Evolutionary conservation across 2,329 filamentous ascomycete species (phyloP), one percentile per base, ranked within the genome.

Genomic region (Dactylellina leptospora): DNA sequence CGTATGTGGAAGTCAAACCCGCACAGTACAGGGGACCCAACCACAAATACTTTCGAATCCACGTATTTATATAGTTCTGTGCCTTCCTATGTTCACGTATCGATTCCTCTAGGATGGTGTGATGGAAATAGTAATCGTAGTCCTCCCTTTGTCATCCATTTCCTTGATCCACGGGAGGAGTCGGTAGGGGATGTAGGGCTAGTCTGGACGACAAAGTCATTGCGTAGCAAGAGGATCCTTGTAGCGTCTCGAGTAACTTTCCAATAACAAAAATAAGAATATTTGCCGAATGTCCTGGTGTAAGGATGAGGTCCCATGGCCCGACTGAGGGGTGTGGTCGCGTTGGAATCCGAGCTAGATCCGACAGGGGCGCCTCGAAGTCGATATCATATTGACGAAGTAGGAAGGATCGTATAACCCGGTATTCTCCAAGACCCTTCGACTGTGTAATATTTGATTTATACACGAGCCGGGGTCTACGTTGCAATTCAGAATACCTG

Each of bases 1-100:
- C 59, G 47, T 72, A 64, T 60, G 25, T 55, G 68, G 68, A 59
- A 72, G 54, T 64, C 59, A 64, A 64, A 53, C 25, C 68, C 59
- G 59, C 61, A 30, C 25, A n/a, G 10, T 62, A 27, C 58, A 58
- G 66, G 58, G 44, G 20, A 10, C 38, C 68, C 51, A 50, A 53
- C 27, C 25, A 38, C 47, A 30, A 54, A 53, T 22, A 16, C 40
- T 47, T 40, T 45, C 5, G 58, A 30, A 51, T 54, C 16, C 28
- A 61, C 2, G 23, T 36, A 51, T 50, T 25, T 36, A 11, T 51
- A 42, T 42, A 30, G 36, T 48, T 62, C 36, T 51, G 42, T 44
- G 48, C 16, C 47, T 45, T 54, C 58, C 23, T 45, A 20, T 3
- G n/a, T 2, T 22, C 48, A 36, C 30, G 25, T 42, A 28, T 51